These are phyloP conservation scores for Sarocladium strictum DNA, from an alignment of 2,329 filamentous ascomycete species.

Conservation along the genomic window DNA sequence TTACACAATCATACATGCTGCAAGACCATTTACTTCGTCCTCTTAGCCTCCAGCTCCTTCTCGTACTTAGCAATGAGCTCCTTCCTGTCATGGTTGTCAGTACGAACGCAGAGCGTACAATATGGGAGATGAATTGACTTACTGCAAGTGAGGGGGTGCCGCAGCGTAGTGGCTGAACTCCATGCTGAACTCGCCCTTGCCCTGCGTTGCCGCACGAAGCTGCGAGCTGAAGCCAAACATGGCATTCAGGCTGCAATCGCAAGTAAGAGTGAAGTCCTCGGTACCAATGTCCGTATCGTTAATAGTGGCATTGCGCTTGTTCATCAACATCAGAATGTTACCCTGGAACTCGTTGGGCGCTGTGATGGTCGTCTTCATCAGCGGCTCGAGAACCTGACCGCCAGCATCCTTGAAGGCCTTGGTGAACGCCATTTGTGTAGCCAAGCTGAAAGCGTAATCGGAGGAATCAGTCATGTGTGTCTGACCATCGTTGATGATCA, in stretches of 20 bases:
- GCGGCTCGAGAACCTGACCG: conserved; percentile 82
- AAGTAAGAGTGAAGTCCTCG: conserved; percentile 89
- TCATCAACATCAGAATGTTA: conserved; percentile 87
- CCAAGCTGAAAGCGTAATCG: conserved; percentile 91
- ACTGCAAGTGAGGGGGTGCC: conserved; percentile 84
- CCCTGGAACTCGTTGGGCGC: conserved; percentile 97
- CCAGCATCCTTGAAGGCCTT: conserved; percentile 81
- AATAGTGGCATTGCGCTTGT: conserved; percentile 94
- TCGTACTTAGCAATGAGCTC: conserved; percentile 54
- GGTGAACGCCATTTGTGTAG: conserved; percentile 92
- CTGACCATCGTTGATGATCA: conserved; percentile 93
- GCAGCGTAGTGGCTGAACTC: conserved; percentile 95
- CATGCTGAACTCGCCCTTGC: conserved; percentile 98
- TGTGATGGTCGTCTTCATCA: conserved; percentile 98
- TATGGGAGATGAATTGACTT: conserved; percentile 35
- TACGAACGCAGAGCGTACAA: not conserved
- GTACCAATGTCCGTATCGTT: conserved; percentile 90
- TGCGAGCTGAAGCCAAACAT: conserved; percentile 98
- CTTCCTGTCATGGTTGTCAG: conserved; percentile 35
- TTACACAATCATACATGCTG: not conserved
- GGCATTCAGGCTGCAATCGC: conserved; percentile 87
- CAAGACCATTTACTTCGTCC: conserved; percentile 38
- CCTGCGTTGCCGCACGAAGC: conserved; percentile 87
- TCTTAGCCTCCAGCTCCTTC: conserved; percentile 52
- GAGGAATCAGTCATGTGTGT: conserved; percentile 98